Conservation (phyloP, 306 rosid species). For the Comarum palustre region DNA sequence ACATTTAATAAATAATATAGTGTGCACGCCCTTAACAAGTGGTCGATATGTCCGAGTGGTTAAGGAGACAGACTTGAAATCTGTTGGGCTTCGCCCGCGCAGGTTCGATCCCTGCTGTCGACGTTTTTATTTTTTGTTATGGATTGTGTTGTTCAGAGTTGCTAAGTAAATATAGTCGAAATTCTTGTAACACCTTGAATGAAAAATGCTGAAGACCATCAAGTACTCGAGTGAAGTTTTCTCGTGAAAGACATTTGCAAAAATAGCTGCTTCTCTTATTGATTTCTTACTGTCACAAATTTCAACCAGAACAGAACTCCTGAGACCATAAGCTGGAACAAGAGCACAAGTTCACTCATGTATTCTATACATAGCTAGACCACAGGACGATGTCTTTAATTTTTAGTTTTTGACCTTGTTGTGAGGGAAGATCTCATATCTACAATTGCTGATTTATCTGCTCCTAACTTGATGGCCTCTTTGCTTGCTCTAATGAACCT, state of each 20-base stretch:
- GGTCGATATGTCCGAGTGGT: constrained; percentile 57
- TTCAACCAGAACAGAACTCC: constrained; percentile 8
- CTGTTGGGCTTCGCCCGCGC: constrained; percentile 60
- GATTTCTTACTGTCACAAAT: background rate
- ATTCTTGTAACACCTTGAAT: background rate
- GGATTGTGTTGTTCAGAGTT: too few relatives aligned
- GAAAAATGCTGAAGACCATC: background rate
- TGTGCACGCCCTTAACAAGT: accelerated
- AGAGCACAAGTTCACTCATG: constrained; percentile 1
- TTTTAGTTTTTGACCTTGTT: constrained; percentile 58
- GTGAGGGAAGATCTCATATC: constrained; percentile 99
- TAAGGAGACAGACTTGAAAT: constrained; percentile 69
- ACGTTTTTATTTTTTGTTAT: constrained; percentile 6
- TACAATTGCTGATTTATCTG: constrained; percentile 83
- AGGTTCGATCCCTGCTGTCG: constrained; percentile 65
- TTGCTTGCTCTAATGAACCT: constrained; percentile 93
- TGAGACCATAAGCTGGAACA: constrained; percentile 9
- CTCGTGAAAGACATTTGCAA: background rate
- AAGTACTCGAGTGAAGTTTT: background rate
- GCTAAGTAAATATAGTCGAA: too few relatives aligned
- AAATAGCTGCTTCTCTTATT: constrained; percentile 1
- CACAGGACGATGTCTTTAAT: background rate
- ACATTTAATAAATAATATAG: too few relatives aligned
- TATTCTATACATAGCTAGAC: constrained; percentile 8
- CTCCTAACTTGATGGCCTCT: constrained; percentile 90